These are phyloP conservation scores for Penicillium antarcticum DNA, from an alignment of 495 filamentous ascomycete species.

Conservation along the genomic window DNA sequence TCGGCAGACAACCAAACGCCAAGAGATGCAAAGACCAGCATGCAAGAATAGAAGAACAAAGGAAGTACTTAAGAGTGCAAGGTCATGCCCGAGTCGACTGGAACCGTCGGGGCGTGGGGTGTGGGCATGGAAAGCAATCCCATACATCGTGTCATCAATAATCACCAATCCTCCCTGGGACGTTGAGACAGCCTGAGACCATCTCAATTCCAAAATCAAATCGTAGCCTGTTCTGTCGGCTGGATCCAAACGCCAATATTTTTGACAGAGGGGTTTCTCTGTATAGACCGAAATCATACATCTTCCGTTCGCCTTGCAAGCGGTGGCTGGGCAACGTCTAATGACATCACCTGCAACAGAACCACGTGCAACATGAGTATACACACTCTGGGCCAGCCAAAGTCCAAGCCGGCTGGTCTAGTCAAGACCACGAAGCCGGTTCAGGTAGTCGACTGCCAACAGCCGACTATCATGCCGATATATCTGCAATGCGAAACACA, in stretches of 20 bases:
- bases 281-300: neutral
- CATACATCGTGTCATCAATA: slow-evolving; percentile 1
- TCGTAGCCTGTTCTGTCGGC: neutral
- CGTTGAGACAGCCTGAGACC: too few relatives aligned
- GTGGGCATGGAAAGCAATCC: neutral
- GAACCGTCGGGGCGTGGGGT: neutral
- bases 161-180: neutral
- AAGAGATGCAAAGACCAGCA: slow-evolving; percentile 4
- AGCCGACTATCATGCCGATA: neutral
- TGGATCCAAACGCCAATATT: neutral
- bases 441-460: too few relatives aligned
- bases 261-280: neutral
- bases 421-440: neutral
- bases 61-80: neutral
- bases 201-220: neutral
- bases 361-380: neutral
- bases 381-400: neutral
- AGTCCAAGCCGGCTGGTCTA: neutral
- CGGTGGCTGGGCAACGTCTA: too few relatives aligned
- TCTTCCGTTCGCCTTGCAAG: neutral
- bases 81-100: neutral
- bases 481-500: neutral
- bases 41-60: slow-evolving; percentile 2
- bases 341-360: too few relatives aligned
- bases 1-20: neutral